phyloP scores from a whole-genome alignment of 768 basidiomycete species.

The Leccinellum albellum region DNA sequence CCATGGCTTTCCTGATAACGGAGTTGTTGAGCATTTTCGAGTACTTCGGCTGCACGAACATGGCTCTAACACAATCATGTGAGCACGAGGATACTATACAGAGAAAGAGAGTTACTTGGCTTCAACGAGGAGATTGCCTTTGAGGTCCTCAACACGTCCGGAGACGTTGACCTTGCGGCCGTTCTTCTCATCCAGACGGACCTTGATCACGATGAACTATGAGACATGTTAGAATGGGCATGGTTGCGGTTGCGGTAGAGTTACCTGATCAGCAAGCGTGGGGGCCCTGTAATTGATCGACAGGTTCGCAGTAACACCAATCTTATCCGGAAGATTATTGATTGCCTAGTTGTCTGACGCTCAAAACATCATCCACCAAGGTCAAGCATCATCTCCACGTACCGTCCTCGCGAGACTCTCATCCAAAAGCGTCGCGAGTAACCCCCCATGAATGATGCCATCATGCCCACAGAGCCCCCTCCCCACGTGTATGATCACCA shows the following conservation, averaged over 20 bases:
- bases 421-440: conserved; percentile 87
- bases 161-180: conserved; percentile 76
- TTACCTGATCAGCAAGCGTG: conserved; percentile 82
- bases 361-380: conserved; percentile 10
- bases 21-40: conserved; percentile 68
- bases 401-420: conserved; percentile 82
- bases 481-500: conserved; percentile 77
- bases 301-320: conserved; percentile 90
- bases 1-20: conserved; percentile 61
- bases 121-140: conserved; percentile 81
- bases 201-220: conserved; percentile 82
- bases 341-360: conserved; percentile 55
- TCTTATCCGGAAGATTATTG: conserved; percentile 77
- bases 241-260: not conserved
- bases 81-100: not conserved
- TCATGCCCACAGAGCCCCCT: conserved; percentile 88
- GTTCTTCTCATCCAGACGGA: conserved; percentile 57
- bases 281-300: conserved; percentile 81
- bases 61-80: conserved; percentile 43
- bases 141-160: conserved; percentile 71
- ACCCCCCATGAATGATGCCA: conserved; percentile 91
- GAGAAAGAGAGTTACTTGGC: conserved; percentile 57
- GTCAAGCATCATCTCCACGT: conserved; percentile 19
- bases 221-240: not conserved
- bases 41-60: conserved; percentile 88